Percentiles rank a stretch among this genome's conserved stretches.
phyloP scores from a whole-genome alignment of 2,329 filamentous ascomycete genomes.

The Colletotrichum somersetense region DNA sequence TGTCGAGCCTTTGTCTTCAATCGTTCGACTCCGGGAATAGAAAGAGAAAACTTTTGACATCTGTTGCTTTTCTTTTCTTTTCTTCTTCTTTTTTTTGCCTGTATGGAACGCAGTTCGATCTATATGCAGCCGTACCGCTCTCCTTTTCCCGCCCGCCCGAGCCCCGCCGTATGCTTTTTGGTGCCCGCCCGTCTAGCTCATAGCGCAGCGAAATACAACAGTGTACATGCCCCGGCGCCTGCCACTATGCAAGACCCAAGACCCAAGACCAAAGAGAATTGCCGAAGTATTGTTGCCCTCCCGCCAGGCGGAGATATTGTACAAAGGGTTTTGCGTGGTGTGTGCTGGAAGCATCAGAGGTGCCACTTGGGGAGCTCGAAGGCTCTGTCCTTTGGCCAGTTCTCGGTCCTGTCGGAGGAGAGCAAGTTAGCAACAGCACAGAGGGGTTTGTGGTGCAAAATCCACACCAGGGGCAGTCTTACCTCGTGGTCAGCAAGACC shows the following conservation, averaged over 20 bases:
- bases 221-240: conserved; percentile 25
- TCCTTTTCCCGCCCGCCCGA: conserved; percentile 1
- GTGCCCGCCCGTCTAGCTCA: conserved; percentile 28
- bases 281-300: conserved; percentile 1
- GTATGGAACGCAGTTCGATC: conserved; percentile 24
- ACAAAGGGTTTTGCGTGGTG: conserved; percentile 11
- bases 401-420: conserved; percentile 49
- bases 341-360: conserved; percentile 45
- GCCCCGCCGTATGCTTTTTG: conserved; percentile 28
- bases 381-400: conserved; percentile 57
- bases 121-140: conserved; percentile 13
- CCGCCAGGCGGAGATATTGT: conserved; percentile 13
- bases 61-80: conserved; percentile 11
- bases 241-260: conserved; percentile 3
- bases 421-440: conserved; percentile 30
- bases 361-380: conserved; percentile 59
- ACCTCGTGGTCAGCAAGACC: conserved; percentile 58
- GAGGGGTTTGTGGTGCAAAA: not conserved
- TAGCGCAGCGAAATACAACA: conserved; percentile 22
- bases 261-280: not conserved
- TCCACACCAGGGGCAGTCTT: conserved; percentile 41
- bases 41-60: not conserved
- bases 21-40: not conserved
- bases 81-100: not conserved
- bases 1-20: not conserved